phyloP scores from a whole-genome alignment of 768 basidiomycete genomes.

The Mycena crocata region DNA sequence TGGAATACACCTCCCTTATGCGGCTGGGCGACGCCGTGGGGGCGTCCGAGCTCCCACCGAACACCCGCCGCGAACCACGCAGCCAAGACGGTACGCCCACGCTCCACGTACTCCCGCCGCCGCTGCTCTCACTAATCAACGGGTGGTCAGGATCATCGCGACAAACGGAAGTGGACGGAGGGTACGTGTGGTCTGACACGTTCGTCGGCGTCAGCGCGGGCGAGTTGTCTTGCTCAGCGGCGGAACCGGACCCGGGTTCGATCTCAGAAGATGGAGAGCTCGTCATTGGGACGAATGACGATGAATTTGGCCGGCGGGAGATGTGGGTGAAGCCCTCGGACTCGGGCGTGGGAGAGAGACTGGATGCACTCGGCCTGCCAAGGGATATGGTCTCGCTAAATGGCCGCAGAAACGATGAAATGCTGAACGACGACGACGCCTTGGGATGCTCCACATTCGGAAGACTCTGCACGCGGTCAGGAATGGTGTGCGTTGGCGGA shows the following conservation, averaged over 20 bases:
- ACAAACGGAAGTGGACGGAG: conserved; percentile 72
- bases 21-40: conserved; percentile 44
- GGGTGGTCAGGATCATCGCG: conserved; percentile 59
- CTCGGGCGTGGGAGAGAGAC: conserved; percentile 46
- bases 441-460: conserved; percentile 47
- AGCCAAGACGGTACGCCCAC: conserved; percentile 82
- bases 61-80: conserved; percentile 59
- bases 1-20: conserved; percentile 73
- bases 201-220: conserved; percentile 39
- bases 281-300: conserved; percentile 72
- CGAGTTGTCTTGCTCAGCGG: conserved; percentile 27
- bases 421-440: conserved; percentile 64
- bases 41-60: conserved; percentile 43
- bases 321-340: conserved; percentile 81
- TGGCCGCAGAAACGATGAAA: conserved; percentile 75
- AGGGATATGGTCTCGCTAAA: conserved; percentile 65
- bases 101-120: conserved; percentile 62
- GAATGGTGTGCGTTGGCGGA: conserved; percentile 40
- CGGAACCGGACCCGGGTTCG: conserved; percentile 32
- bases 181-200: conserved; percentile 78
- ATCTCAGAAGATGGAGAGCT: conserved; percentile 49
- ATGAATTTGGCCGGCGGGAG: conserved; percentile 62
- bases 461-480: conserved; percentile 56
- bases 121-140: conserved; percentile 60
- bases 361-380: conserved; percentile 41